Conservation (phyloP, 352 stramenopile genomes). For the Globisporangium barbulae region DNA sequence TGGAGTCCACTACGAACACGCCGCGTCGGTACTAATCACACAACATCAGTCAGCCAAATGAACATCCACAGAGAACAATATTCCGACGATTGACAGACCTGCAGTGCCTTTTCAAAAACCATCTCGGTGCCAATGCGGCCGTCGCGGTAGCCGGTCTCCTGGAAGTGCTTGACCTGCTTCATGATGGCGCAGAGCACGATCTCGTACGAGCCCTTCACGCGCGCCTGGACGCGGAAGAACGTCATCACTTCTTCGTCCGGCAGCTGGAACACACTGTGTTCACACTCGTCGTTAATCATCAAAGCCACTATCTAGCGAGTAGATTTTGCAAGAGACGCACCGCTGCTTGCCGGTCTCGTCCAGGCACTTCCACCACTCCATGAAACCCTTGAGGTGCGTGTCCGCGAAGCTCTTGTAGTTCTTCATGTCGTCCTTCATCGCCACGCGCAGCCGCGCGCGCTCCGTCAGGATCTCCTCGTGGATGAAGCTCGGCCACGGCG, state of each 20-base stretch:
- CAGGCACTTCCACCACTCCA: constrained; percentile 55
- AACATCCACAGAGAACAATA: no score
- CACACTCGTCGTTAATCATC: neutral
- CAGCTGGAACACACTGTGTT: constrained; percentile 78
- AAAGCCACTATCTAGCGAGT: no score
- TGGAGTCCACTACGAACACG: constrained; percentile 45
- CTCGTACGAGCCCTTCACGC: constrained; percentile 90
- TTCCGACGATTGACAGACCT: constrained; percentile 20
- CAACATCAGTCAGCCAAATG: neutral
- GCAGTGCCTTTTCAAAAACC: constrained; percentile 54
- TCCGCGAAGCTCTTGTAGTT: constrained; percentile 62
- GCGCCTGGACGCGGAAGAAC: constrained; percentile 76
- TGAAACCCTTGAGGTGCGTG: constrained; percentile 62
- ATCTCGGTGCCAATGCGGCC: constrained; percentile 73
- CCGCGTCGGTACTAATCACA: constrained; percentile 35
- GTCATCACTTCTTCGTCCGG: constrained; percentile 81
- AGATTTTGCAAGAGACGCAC: constrained; percentile 15
- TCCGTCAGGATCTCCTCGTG: constrained; percentile 92
- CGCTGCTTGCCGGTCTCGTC: constrained; percentile 40
- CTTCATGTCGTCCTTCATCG: constrained; percentile 77
- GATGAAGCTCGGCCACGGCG: constrained; percentile 85
- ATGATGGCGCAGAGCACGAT: constrained; percentile 89
- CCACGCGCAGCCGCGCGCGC: constrained; percentile 80
- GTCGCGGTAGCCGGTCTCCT: constrained; percentile 89
- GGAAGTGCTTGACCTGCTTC: constrained; percentile 93